These are phyloP conservation scores for Aurinia saxatilis DNA, from an alignment of 345 rosid species.

Conservation along the genomic window DNA sequence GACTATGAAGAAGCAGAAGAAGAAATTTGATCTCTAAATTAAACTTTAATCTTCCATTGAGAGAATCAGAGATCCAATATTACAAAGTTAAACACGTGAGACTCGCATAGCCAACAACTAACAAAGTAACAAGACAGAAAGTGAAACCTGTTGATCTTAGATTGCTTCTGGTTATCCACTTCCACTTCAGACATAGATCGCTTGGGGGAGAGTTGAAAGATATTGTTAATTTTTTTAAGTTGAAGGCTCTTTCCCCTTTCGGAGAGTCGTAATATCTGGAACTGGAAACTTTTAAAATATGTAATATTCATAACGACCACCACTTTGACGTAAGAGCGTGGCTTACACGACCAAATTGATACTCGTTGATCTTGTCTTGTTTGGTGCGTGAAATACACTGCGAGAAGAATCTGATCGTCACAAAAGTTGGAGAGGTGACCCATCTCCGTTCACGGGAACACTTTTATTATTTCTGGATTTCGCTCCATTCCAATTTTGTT, in stretches of 20 bases:
- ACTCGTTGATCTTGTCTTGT: not conserved
- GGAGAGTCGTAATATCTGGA: slow-evolving; percentile 15
- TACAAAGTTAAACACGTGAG: not conserved
- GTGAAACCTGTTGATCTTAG: slow-evolving; percentile 20
- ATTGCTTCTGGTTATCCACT: slow-evolving; percentile 19
- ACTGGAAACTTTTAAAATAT: not conserved
- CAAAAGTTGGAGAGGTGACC: slow-evolving; percentile 6
- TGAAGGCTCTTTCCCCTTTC: slow-evolving; percentile 8
- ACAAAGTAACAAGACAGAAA: not conserved
- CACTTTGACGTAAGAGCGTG: not conserved
- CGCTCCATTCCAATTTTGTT: slow-evolving; percentile 8
- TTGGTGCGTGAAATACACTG: not conserved
- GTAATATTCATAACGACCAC: not conserved
- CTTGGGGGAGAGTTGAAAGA: not conserved
- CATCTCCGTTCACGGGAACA: slow-evolving; percentile 17
- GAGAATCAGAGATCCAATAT: not conserved
- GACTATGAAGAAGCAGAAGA: not conserved
- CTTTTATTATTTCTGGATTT: not conserved
- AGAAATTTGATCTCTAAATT: not conserved
- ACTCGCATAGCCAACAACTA: not conserved
- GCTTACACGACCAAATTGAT: not conserved
- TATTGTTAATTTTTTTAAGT: slow-evolving; percentile 6
- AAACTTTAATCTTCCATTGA: not conserved
- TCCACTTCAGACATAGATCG: slow-evolving; percentile 31
- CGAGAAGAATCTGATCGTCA: not conserved